Base-by-base conservation (phyloP, 2,329 filamentous ascomycete species). In the Aspergillus quadrilineatus region DNA sequence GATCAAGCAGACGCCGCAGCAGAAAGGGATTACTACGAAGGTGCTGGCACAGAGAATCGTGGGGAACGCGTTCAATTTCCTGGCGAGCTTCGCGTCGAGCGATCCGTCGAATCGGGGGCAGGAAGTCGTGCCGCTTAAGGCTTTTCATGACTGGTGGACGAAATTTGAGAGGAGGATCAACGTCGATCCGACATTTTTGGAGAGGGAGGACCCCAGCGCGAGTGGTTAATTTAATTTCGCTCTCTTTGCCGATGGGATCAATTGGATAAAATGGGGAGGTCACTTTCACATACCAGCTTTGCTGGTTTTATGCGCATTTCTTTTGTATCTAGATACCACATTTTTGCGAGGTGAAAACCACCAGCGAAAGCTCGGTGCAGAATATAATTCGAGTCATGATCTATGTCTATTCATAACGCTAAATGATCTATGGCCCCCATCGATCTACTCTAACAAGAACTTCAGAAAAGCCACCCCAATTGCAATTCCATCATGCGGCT, bases 111-210 rank as follows among this genome's bases (percentile, higher is more conserved):
- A 64, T 22, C 82, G 79, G 1, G 89, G 89, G 0, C 84, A 89
- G 45, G 93, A 97, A 72, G 89, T 95, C 10, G 90, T 99, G 26
- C 92, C 94, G n/a, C 76, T 99, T 62, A 94, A 90, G 76, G 90
- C 89, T 4, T 99, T 99, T 72, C 89, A 95, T 76, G 91, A 96
- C 57, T 99, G 95, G 94, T 99, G 95, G 94, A 83, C 81, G 59
- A 97, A 97, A 75, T 99, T 99, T 76, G 93, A 99, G 78, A 84
- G 85, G 59, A 88, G 87, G 69, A 83, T 99, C 39, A 88, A 92
- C 66, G 82, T 85, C 62, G 94, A 99, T 76, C 93, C 94, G 0
- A 84, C 85, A 6, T 99, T 99, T 71, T 78, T 99, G 64, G 92
- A 97, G 75, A 85, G 87, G 66, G 84, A 81, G 55, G 83, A 84